Evolutionary conservation across 1,284 basidiomycete genomes (phyloP), one percentile per base, ranked within the genome.

Genomic region (Trichosporon ovoides): DNA sequence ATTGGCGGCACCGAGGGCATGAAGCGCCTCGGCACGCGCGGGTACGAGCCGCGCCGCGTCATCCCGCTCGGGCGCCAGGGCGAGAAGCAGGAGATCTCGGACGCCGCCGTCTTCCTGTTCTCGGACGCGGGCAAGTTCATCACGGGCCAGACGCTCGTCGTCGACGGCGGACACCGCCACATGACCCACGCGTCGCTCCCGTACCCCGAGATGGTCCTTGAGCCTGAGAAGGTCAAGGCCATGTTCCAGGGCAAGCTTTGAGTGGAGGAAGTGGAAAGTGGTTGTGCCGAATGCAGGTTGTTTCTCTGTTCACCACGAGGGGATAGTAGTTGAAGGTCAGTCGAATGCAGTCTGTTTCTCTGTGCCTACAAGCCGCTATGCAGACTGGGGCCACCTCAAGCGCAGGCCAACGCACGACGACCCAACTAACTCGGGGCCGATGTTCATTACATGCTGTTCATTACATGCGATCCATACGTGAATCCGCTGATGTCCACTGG

Each of bases 1-100:
- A 95, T 97, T 61, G 82, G 77, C 3, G 85, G 82, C 19, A 97
- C 94, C 0, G 92, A 91, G 73, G 95, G 95, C 52, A 84, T 88
- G 81, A 81, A 85, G 65, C 84, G 89, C 22, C 81, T 94, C 38
- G 78, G 81, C 54, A 79, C 82, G 50, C 78, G 81, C 65, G 74
- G 78, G 50, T 71, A 60, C 37, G 74, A 76, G 11, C 68, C 65
- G 20, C 43, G 56, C 46, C 59, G 61, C 3, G 57, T 63, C 31
- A 80, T 80, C 53, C 87, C 87, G 2, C 78, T 84, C 2, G 88
- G 87, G 28, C 82, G 88, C 31, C 67, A 81, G 58, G 91, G 91
- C 19, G 78, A 83, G 59, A 76, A 84, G 50, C 68, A 82, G 56
- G 93, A 98, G 71, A 81, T 94, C 61, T 91, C 86, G 2, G 88